Evolutionary conservation across 2,329 filamentous ascomycete species (phyloP).

Genomic region (Paecilomyces sp.): DNA sequence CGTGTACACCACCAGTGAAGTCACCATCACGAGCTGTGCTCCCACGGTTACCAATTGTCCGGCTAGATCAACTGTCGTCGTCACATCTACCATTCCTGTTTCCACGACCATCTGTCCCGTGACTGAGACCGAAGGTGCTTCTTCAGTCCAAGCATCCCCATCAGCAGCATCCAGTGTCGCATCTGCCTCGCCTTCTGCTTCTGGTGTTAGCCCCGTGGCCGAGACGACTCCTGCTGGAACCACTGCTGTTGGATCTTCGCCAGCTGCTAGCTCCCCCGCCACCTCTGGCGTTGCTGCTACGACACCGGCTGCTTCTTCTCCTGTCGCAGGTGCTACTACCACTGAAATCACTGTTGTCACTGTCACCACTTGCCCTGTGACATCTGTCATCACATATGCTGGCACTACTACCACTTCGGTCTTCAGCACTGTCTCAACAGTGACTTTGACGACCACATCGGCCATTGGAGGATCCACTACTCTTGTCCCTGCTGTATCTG

Average conservation of each 20-base stretch:
- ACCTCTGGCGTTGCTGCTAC: conserved; percentile 5
- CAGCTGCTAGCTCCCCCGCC: conserved; percentile 8
- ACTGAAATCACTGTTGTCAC: conserved; percentile 22
- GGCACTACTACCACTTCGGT: conserved; percentile 46
- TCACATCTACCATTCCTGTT: conserved; percentile 50
- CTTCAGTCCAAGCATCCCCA: neutral
- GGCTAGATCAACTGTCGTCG: conserved; percentile 40
- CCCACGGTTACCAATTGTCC: conserved; percentile 44
- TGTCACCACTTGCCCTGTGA: conserved; percentile 24
- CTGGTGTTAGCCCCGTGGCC: conserved; percentile 43
- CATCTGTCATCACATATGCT: conserved; percentile 31
- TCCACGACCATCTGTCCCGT: conserved; percentile 55
- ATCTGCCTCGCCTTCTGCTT: conserved; percentile 2
- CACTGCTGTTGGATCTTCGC: conserved; percentile 6
- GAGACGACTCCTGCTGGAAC: conserved; percentile 8
- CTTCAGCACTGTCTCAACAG: conserved; percentile 52
- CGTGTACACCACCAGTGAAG: conserved; percentile 27
- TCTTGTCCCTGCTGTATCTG: conserved; percentile 1
- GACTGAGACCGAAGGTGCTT: conserved; percentile 24
- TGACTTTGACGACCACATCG: conserved; percentile 19
- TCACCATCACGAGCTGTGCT: conserved; percentile 35
- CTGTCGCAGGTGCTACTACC: conserved; percentile 9
- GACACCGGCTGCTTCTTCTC: conserved; percentile 3
- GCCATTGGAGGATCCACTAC: conserved; percentile 12
- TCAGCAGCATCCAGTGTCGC: neutral